Evolutionary conservation across 768 basidiomycete species (phyloP), one percentile per base, ranked within the genome.

Genomic region (Strobilomyces dryophilus): DNA sequence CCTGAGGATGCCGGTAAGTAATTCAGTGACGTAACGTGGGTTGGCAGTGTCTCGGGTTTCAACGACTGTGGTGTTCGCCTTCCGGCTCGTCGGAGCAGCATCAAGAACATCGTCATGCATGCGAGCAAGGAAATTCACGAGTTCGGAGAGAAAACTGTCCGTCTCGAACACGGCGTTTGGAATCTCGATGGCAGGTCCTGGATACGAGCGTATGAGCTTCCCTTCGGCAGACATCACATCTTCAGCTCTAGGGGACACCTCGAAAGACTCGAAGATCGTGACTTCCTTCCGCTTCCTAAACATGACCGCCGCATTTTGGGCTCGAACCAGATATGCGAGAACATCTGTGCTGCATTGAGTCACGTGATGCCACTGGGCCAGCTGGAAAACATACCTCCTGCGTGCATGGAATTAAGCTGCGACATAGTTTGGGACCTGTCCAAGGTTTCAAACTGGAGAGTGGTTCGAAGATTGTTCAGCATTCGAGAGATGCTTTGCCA

Each of bases 191-290:
- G n/a, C n/a, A n/a, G n/a, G n/a, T n/a, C n/a, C n/a, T n/a, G n/a
- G n/a, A 61, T 72, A 80, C 0, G 69, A 71, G 20, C 75, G 71
- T 12, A 74, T 20, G 5, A 82, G 68, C 52, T 76, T 78, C 27
- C 79, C 76, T 34, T 54, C 47, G 1, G 70, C 51, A 11, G 53
- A 59, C 59, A 76, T 75, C 36, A 37, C 36, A 37, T 37, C 36
- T 10, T 18, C 36, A 37, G 36, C 36, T 6, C 7, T 37, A 6
- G 36, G 72, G 6, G 75, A 75, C 5, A 72, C 71, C 54, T 80
- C 76, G 47, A 81, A 81, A 8, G 64, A 65, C 59, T 81, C 80
- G 48, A 82, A 11, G 73, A 68, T 56, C 3, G 71, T 70, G 4
- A 58, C 36, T 12, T 57, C 47, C 14, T 57, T 37, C 15, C 51